These are phyloP conservation scores for Juncus effusus DNA, from an alignment of 176 grass and related monocot species.

Conservation along the genomic window DNA sequence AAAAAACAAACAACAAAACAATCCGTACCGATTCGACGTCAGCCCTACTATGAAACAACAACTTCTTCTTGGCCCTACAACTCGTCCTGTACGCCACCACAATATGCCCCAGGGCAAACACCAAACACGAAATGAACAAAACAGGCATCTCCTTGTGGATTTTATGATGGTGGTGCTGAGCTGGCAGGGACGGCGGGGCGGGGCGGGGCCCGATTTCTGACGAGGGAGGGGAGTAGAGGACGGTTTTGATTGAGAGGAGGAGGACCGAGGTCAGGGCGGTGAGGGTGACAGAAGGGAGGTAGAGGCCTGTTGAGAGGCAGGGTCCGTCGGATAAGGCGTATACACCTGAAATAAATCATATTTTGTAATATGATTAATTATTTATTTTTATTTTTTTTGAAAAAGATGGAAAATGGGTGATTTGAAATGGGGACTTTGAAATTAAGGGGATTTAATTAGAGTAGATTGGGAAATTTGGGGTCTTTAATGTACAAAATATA, in stretches of 20 bases:
- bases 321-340: constrained; percentile 66
- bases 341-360: constrained; percentile 40
- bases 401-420: background rate
- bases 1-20: background rate
- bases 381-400: no score
- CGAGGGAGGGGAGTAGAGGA: constrained; percentile 48
- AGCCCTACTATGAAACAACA: constrained; percentile 57
- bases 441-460: background rate
- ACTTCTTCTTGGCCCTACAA: constrained; percentile 71
- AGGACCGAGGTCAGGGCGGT: constrained; percentile 73
- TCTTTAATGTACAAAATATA: background rate
- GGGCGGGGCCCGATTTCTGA: constrained; percentile 59
- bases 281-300: constrained; percentile 65
- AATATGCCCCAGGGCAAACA: constrained; percentile 85
- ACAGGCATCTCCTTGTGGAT: constrained; percentile 79
- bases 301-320: constrained; percentile 61
- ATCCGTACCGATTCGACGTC: constrained; percentile 70
- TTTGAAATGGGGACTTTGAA: background rate
- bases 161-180: constrained; percentile 53
- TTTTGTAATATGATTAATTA: constrained; percentile 7
- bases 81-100: constrained; percentile 87
- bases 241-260: constrained; percentile 69
- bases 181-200: constrained; percentile 60
- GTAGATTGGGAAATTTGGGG: background rate
- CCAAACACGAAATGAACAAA: constrained; percentile 81